Conservation (phyloP, 2,329 filamentous ascomycete species). For the Ophioceras dolichostomum region DNA sequence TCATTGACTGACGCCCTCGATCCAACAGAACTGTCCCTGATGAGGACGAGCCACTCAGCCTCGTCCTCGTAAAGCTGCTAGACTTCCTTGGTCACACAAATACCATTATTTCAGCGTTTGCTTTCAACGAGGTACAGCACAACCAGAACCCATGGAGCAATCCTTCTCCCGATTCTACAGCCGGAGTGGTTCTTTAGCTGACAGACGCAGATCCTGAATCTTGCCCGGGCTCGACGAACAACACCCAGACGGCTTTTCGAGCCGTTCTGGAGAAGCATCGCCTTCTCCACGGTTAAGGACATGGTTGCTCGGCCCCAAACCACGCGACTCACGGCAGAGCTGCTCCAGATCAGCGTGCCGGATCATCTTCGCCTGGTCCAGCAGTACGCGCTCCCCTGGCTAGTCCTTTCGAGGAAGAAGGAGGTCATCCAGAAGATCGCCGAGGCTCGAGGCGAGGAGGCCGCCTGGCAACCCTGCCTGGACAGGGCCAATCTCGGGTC, state of each 20-base stretch:
- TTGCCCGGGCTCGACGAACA: slow-evolving; percentile 53
- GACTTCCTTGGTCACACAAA: slow-evolving; percentile 82
- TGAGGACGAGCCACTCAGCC: slow-evolving; percentile 74
- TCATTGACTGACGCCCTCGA: background rate
- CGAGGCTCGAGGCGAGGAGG: slow-evolving; percentile 57
- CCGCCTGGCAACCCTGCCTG: slow-evolving; percentile 43
- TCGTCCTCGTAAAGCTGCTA: slow-evolving; percentile 71
- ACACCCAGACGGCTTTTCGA: slow-evolving; percentile 60
- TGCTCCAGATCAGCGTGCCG: slow-evolving; percentile 63
- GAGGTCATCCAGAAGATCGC: slow-evolving; percentile 76
- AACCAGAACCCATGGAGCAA: no score
- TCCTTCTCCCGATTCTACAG: no score
- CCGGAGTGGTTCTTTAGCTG: no score
- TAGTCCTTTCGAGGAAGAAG: slow-evolving; percentile 66
- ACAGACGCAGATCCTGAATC: slow-evolving; percentile 40
- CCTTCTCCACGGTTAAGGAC: slow-evolving; percentile 72
- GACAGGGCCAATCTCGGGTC: slow-evolving; percentile 44
- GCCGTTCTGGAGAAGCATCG: slow-evolving; percentile 82
- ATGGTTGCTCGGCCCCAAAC: slow-evolving; percentile 72
- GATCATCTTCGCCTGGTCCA: slow-evolving; percentile 69
- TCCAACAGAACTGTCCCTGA: slow-evolving; percentile 51
- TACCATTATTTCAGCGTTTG: slow-evolving; percentile 63
- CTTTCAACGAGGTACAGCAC: slow-evolving; percentile 62
- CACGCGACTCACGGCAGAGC: slow-evolving; percentile 65
- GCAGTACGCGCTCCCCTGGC: slow-evolving; percentile 69